These are phyloP conservation scores for Hippophae rhamnoides DNA, from an alignment of 306 rosid species.

Conservation along the genomic window DNA sequence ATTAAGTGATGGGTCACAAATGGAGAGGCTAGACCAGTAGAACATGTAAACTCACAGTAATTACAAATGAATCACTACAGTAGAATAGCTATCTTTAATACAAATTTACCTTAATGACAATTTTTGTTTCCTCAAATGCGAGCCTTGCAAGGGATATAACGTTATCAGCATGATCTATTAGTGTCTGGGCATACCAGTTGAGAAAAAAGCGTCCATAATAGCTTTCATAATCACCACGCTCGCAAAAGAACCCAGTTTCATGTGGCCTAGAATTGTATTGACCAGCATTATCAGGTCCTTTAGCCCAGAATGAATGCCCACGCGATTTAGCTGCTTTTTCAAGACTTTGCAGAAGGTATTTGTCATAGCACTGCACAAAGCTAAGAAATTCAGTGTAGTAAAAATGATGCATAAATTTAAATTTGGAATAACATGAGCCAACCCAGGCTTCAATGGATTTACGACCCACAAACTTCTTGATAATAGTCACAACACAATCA, in stretches of 20 bases:
- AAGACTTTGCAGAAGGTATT: constrained; percentile 72
- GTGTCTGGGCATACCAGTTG: constrained; percentile 80
- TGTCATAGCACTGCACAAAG: constrained; percentile 77
- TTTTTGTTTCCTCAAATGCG: constrained; percentile 77
- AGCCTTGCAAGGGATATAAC: constrained; percentile 93
- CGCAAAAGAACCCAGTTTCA: constrained; percentile 94
- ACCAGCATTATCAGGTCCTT: constrained; percentile 95
- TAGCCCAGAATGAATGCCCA: constrained; percentile 91
- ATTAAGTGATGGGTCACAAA: background rate
- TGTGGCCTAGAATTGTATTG: constrained; percentile 85
- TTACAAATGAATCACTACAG: constrained; percentile 10
- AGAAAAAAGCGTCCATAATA: constrained; percentile 97
- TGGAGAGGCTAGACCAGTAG: background rate
- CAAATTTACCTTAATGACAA: constrained; percentile 65
- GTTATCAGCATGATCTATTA: constrained; percentile 79
- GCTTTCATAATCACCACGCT: constrained; percentile 92
- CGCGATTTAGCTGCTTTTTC: constrained; percentile 76
- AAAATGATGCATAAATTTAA: background rate
- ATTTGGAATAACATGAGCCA: constrained; percentile 1
- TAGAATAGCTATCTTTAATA: constrained; percentile 9
- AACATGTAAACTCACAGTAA: background rate
- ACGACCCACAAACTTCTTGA: background rate
- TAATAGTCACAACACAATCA: background rate
- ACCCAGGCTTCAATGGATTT: background rate
- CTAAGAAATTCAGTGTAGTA: background rate